Conservation (phyloP, 768 basidiomycete species). For the Chalciporus pseudorubinellus region DNA sequence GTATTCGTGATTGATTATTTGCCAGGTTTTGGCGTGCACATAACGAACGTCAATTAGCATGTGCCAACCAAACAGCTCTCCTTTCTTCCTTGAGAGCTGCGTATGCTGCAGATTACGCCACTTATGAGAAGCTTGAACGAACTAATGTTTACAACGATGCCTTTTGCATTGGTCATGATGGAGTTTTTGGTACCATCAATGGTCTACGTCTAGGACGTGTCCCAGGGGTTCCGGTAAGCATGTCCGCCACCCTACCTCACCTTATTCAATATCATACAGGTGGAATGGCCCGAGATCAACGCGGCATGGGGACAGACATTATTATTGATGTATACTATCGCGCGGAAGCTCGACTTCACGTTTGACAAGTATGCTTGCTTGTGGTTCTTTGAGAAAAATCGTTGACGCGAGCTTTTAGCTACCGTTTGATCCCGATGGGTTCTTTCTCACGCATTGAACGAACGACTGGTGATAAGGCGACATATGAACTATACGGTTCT, state of each 20-base stretch:
- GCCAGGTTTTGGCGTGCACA: slow-evolving; percentile 79
- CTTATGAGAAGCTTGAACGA: slow-evolving; percentile 80
- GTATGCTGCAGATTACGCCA: slow-evolving; percentile 72
- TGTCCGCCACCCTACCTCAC: background rate
- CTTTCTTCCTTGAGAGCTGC: slow-evolving; percentile 72
- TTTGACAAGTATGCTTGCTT: slow-evolving; percentile 69
- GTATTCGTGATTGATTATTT: slow-evolving; percentile 5
- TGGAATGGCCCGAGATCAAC: slow-evolving; percentile 98
- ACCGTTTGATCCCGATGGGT: slow-evolving; percentile 89
- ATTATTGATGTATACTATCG: slow-evolving; percentile 87
- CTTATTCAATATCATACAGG: slow-evolving; percentile 42
- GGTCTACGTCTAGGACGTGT: slow-evolving; percentile 89
- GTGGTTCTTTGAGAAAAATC: background rate
- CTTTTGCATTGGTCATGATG: slow-evolving; percentile 93
- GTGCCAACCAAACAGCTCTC: slow-evolving; percentile 66
- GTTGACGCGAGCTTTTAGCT: slow-evolving; percentile 46
- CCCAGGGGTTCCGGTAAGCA: slow-evolving; percentile 71
- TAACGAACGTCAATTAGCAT: slow-evolving; percentile 65
- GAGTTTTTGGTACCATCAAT: slow-evolving; percentile 97
- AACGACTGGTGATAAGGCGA: slow-evolving; percentile 74
- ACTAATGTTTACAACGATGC: slow-evolving; percentile 96
- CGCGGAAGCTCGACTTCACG: slow-evolving; percentile 84
- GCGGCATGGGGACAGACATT: slow-evolving; percentile 98
- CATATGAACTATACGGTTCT: slow-evolving; percentile 92
- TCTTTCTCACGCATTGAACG: slow-evolving; percentile 92